These are phyloP conservation scores for Pseudocercospora musae DNA, from an alignment of 2,329 filamentous ascomycete species.

Conservation along the genomic window DNA sequence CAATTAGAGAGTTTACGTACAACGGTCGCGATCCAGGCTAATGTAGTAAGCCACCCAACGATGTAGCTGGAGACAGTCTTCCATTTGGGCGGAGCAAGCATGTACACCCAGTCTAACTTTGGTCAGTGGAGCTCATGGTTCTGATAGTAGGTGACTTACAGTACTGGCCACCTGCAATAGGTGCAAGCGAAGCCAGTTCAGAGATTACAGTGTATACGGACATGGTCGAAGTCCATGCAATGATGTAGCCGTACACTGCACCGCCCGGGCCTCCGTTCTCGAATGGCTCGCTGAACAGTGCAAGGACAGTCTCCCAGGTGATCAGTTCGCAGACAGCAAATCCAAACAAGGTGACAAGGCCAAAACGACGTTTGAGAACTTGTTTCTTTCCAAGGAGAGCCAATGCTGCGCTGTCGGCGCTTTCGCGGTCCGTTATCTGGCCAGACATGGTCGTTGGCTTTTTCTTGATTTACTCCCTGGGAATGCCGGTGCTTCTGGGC, in stretches of 20 bases:
- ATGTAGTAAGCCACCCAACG: conserved; percentile 43
- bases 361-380: conserved; percentile 45
- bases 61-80: conserved; percentile 45
- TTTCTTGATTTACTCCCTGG: not conserved
- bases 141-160: not conserved
- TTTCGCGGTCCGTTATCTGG: conserved; percentile 9
- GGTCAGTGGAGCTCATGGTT: conserved; percentile 9
- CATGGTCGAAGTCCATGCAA: conserved; percentile 51
- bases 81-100: conserved; percentile 42
- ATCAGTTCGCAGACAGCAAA: conserved; percentile 47
- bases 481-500: not conserved
- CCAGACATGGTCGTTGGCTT: conserved; percentile 20
- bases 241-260: conserved; percentile 51
- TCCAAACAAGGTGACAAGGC: conserved; percentile 43
- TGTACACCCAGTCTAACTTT: conserved; percentile 48
- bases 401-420: conserved; percentile 37
- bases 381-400: conserved; percentile 47
- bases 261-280: conserved; percentile 49
- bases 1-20: too few species aligned
- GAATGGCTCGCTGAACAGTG: conserved; percentile 43
- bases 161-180: conserved; percentile 47
- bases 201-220: conserved; percentile 48
- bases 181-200: conserved; percentile 48
- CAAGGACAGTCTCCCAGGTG: conserved; percentile 47
- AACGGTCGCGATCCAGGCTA: conserved; percentile 48